These are phyloP conservation scores for Russula virescens DNA, from an alignment of 768 basidiomycete species.

Conservation along the genomic window DNA sequence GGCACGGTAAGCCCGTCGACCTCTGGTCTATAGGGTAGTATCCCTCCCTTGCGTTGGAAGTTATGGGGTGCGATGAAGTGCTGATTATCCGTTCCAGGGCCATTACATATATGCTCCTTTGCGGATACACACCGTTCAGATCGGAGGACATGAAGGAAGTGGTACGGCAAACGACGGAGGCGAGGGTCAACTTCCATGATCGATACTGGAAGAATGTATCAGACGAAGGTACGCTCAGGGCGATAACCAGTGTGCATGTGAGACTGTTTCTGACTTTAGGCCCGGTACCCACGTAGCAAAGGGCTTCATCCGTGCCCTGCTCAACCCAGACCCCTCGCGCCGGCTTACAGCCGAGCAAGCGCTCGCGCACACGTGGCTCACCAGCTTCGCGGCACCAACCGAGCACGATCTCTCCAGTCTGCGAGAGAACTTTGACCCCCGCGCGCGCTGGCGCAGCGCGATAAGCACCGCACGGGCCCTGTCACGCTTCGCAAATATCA, in stretches of 20 bases:
- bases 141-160: constrained; percentile 72
- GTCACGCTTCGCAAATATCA: background rate
- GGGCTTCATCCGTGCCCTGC: constrained; percentile 54
- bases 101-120: constrained; percentile 91
- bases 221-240: constrained; percentile 60
- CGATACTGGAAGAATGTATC: constrained; percentile 93
- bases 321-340: constrained; percentile 22
- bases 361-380: constrained; percentile 70
- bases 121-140: constrained; percentile 94
- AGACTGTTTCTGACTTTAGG: no score
- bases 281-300: constrained; percentile 52
- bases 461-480: constrained; percentile 46
- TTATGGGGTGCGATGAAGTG: no score
- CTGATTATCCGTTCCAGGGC: constrained; percentile 43
- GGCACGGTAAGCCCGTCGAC: constrained; percentile 90
- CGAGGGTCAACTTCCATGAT: constrained; percentile 86
- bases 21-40: constrained; percentile 87
- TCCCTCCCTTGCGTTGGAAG: constrained; percentile 10
- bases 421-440: constrained; percentile 78
- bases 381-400: constrained; percentile 52
- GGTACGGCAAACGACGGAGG: constrained; percentile 77
- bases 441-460: constrained; percentile 66
- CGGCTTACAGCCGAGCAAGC: constrained; percentile 76
- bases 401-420: constrained; percentile 77
- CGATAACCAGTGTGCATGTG: no score